Evolutionary conservation across 2,329 filamentous ascomycete species (phyloP).

Genomic region (Pseudogymnoascus sp.): DNA sequence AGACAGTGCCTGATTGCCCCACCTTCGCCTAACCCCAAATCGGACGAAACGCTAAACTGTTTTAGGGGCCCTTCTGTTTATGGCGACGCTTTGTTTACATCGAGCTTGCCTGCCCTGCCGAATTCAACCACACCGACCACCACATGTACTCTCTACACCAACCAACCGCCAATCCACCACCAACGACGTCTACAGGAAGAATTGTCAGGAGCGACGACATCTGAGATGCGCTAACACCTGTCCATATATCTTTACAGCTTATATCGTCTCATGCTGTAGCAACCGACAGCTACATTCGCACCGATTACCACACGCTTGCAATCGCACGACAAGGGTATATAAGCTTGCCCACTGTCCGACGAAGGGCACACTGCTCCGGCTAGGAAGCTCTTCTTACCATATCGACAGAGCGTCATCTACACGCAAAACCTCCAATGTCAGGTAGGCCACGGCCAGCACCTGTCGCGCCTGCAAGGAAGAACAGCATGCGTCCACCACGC

Average conservation of each 20-base stretch:
- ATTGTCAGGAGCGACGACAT: not conserved
- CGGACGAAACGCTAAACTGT: slow-evolving; percentile 2
- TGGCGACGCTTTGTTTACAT: slow-evolving; percentile 8
- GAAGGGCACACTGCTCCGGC: not conserved
- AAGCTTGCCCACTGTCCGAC: slow-evolving; percentile 2
- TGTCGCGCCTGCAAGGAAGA: slow-evolving; percentile 37
- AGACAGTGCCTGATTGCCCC: slow-evolving; percentile 1
- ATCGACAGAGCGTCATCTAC: not conserved
- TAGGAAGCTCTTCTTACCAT: not conserved
- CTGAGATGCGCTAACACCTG: not conserved
- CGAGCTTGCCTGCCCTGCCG: not conserved
- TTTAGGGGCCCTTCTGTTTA: slow-evolving; percentile 7
- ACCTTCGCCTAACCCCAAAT: slow-evolving; percentile 4
- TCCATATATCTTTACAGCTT: not conserved
- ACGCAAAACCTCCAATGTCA: slow-evolving; percentile 36
- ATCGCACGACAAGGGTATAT: slow-evolving; percentile 4
- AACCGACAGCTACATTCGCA: not conserved
- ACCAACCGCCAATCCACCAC: not conserved
- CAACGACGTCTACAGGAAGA: not conserved
- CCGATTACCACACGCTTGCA: not conserved
- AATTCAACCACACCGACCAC: slow-evolving; percentile 7
- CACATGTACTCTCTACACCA: not conserved
- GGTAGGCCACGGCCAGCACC: slow-evolving; percentile 42
- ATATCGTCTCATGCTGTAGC: not conserved
- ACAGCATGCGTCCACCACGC: slow-evolving; percentile 41